Conservation (phyloP, 108 stramenopile genomes). For the Parmales sp. region DNA sequence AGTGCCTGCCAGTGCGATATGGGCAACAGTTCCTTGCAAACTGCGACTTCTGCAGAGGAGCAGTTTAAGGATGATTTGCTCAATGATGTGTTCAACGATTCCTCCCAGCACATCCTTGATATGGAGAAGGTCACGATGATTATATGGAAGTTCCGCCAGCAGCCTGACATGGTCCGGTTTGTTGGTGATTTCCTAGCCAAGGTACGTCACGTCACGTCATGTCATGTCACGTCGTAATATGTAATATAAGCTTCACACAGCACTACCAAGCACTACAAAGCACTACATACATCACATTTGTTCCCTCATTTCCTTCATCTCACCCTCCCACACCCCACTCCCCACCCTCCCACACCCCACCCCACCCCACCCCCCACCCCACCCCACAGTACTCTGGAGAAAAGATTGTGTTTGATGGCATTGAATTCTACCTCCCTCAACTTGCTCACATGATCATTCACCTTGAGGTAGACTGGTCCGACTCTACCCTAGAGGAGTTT, state of each 20-base stretch:
- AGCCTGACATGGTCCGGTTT: constrained; percentile 77
- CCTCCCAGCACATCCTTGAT: constrained; percentile 54
- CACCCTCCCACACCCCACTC: neutral
- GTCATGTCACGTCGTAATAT: neutral
- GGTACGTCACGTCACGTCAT: constrained; percentile 22
- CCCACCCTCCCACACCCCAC: neutral
- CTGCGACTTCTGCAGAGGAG: too few relatives aligned
- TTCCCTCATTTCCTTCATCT: neutral
- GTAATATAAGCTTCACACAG: neutral
- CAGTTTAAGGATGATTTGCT: too few relatives aligned
- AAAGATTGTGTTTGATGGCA: constrained; percentile 89
- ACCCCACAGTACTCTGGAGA: constrained; percentile 72
- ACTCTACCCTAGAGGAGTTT: constrained; percentile 86
- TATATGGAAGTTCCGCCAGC: constrained; percentile 87
- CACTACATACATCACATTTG: neutral
- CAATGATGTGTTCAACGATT: constrained; percentile 67
- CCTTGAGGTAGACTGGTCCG: constrained; percentile 88
- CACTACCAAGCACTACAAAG: neutral
- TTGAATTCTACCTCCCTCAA: constrained; percentile 98
- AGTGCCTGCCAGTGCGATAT: too few relatives aligned
- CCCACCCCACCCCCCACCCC: neutral
- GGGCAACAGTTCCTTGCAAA: too few relatives aligned
- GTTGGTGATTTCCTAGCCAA: constrained; percentile 84
- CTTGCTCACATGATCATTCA: constrained; percentile 99
- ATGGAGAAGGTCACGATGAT: constrained; percentile 94